A percentile compares a stretch with the other conserved stretches of the same genome.
phyloP scores from a whole-genome alignment of 2,329 filamentous ascomycete species.

The Pestalotiopsis sp. region DNA sequence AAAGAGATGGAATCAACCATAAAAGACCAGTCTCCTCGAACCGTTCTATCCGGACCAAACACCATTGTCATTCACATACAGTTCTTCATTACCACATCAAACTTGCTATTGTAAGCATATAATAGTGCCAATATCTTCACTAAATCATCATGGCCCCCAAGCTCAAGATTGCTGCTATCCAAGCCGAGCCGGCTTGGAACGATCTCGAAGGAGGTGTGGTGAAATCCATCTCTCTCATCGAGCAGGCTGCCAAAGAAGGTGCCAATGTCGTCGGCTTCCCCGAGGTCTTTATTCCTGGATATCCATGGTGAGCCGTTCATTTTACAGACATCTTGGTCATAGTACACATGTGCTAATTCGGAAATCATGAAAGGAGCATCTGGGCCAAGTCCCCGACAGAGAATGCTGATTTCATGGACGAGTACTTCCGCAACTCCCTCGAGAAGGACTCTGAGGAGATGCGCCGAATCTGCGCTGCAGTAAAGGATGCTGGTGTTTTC shows the following conservation, averaged over 20 bases:
- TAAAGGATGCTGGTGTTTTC: slow-evolving; percentile 45
- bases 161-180: slow-evolving; percentile 40
- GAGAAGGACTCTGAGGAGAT: slow-evolving; percentile 43
- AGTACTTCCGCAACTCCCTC: slow-evolving; percentile 37
- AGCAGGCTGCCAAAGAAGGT: slow-evolving; percentile 54
- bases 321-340: background rate
- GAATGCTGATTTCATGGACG: slow-evolving; percentile 41
- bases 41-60: background rate
- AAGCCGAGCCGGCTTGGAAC: slow-evolving; percentile 64
- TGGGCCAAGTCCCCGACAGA: slow-evolving; percentile 41
- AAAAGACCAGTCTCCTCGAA: background rate
- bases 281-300: slow-evolving; percentile 58
- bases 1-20: background rate
- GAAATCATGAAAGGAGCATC: slow-evolving; percentile 33
- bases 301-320: slow-evolving; percentile 35
- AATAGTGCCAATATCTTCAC: background rate
- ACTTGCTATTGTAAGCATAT: too few relatives aligned
- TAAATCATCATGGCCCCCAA: background rate
- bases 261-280: slow-evolving; percentile 56
- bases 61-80: background rate
- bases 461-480: slow-evolving; percentile 41
- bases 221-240: slow-evolving; percentile 61
- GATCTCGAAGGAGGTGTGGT: slow-evolving; percentile 55
- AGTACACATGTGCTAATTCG: background rate
- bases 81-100: background rate